Evolutionary conservation across 192 early-diverging fungal genomes (phyloP).

Genomic region (Backusella liffmaniae): DNA sequence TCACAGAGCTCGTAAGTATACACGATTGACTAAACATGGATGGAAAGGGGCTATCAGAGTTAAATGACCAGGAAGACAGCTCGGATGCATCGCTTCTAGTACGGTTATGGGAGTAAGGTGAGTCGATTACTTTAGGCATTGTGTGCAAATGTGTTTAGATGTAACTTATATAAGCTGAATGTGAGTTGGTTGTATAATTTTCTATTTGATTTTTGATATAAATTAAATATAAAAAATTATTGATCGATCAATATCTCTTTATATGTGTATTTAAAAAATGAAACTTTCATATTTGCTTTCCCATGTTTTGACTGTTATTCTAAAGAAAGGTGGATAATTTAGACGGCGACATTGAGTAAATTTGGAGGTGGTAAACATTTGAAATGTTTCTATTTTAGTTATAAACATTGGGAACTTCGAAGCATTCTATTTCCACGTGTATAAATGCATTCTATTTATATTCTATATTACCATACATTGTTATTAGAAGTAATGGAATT

Average conservation of each 20-base stretch:
- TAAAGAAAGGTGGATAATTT: neutral
- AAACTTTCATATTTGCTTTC: neutral
- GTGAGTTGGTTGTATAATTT: neutral
- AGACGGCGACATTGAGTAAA: neutral
- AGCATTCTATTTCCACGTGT: neutral
- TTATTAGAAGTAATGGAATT: neutral
- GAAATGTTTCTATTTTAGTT: neutral
- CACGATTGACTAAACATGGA: neutral
- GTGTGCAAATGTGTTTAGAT: neutral
- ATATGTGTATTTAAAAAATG: neutral
- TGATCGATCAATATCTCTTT: neutral
- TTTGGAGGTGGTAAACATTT: neutral
- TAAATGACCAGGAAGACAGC: neutral
- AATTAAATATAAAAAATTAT: neutral
- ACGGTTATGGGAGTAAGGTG: neutral
- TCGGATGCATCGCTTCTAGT: neutral
- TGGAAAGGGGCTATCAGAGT: constrained; percentile 7
- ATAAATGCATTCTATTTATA: neutral
- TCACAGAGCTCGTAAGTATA: neutral
- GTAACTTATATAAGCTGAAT: neutral
- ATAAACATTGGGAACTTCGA: neutral
- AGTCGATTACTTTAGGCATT: neutral
- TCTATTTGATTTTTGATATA: neutral
- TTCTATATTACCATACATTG: neutral
- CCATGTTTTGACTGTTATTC: constrained; percentile 1